Conservation (phyloP, 139 green algal species). For the Trebouxia sp. region DNA sequence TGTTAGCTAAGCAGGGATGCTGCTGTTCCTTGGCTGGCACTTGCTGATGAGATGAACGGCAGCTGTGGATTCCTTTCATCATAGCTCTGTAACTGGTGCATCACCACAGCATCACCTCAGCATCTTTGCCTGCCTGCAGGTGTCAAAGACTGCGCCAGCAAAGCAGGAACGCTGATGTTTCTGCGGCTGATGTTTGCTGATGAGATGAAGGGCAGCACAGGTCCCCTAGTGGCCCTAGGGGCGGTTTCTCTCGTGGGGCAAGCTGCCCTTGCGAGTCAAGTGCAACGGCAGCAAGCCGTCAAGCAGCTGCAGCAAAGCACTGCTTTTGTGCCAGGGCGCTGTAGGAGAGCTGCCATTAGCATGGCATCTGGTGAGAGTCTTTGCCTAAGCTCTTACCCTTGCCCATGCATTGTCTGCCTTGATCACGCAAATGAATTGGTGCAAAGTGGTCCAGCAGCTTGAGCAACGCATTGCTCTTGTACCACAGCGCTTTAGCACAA, state of each 20-base stretch:
- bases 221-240: background rate
- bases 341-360: background rate
- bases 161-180: background rate
- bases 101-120: too few species aligned
- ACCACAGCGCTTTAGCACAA: too few species aligned
- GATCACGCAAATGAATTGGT: too few species aligned
- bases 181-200: slow-evolving; percentile 6
- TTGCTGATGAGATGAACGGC: too few species aligned
- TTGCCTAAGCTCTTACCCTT: too few species aligned
- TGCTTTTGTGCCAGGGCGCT: background rate
- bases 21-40: too few species aligned
- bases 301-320: background rate
- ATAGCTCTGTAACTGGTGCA: background rate
- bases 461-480: too few species aligned
- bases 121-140: background rate
- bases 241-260: background rate
- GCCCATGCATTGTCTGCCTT: too few species aligned
- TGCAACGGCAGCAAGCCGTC: background rate
- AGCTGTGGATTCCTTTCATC: too few species aligned
- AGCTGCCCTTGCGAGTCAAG: background rate
- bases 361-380: background rate
- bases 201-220: background rate
- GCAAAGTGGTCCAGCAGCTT: too few species aligned
- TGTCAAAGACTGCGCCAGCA: background rate
- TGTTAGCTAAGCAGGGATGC: too few species aligned